A percentile compares a stretch with the other conserved stretches of the same genome.
Conservation (phyloP, 108 stramenopile species). For the Stephanodiscus minutulus region DNA sequence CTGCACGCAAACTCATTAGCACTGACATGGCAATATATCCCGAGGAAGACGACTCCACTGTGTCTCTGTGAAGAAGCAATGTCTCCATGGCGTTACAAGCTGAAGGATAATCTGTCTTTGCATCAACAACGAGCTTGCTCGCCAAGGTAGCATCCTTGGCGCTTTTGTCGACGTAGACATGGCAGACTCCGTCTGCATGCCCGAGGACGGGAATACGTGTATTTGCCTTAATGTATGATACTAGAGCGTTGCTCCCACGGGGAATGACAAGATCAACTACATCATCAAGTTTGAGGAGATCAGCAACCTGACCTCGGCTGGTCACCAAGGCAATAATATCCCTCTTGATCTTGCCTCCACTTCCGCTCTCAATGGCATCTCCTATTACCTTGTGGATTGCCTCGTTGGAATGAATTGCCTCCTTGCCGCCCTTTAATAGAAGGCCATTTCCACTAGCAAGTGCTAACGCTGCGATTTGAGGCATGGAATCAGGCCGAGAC, state of each 20-base stretch:
- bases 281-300: conserved; percentile 83
- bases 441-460: conserved; percentile 96
- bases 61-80: conserved; percentile 88
- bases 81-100: conserved; percentile 99
- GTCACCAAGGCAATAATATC: conserved; percentile 93
- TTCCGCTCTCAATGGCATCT: conserved; percentile 88
- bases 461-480: conserved; percentile 97
- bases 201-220: conserved; percentile 97
- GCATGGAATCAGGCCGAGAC: conserved; percentile 96
- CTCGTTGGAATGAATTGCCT: conserved; percentile 90
- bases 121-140: conserved; percentile 79
- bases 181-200: conserved; percentile 99
- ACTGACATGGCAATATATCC: conserved; percentile 67
- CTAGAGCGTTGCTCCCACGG: conserved; percentile 91
- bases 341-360: conserved; percentile 77
- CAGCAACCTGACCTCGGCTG: conserved; percentile 89
- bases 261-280: conserved; percentile 99
- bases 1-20: conserved; percentile 76
- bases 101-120: conserved; percentile 98
- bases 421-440: conserved; percentile 97
- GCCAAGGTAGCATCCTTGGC: conserved; percentile 73
- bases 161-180: conserved; percentile 91
- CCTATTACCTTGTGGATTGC: conserved; percentile 88
- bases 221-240: conserved; percentile 88
- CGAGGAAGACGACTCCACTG: conserved; percentile 47